Evolutionary conservation across 2,329 filamentous ascomycete species (phyloP).

Genomic region (Rosellinia necatrix): DNA sequence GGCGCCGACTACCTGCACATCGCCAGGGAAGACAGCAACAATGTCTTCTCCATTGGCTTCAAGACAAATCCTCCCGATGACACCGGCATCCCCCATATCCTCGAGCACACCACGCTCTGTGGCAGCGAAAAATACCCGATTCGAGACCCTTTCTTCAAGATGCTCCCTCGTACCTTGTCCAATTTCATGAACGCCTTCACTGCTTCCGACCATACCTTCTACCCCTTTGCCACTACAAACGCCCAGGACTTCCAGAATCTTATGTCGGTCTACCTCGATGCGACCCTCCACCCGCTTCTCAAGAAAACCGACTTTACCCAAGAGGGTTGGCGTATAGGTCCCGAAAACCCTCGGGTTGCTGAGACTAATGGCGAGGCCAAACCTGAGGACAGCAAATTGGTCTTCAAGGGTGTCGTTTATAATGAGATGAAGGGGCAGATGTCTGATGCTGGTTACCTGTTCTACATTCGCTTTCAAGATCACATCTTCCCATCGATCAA

Average conservation of each 20-base stretch:
- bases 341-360: constrained; percentile 76
- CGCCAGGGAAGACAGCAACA: constrained; percentile 93
- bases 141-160: constrained; percentile 99
- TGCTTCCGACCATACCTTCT: constrained; percentile 93
- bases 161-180: constrained; percentile 95
- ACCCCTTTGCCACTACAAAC: constrained; percentile 97
- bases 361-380: constrained; percentile 48
- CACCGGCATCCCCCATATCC: constrained; percentile 93
- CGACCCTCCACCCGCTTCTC: constrained; percentile 85
- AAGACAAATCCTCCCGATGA: constrained; percentile 98
- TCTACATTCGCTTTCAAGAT: constrained; percentile 93
- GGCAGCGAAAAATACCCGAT: constrained; percentile 98
- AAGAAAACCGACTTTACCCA: constrained; percentile 93
- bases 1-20: constrained; percentile 96
- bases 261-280: constrained; percentile 94
- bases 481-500: constrained; percentile 92
- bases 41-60: constrained; percentile 99
- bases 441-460: constrained; percentile 95
- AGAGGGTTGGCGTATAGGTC: constrained; percentile 95
- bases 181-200: constrained; percentile 99
- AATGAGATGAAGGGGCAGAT: constrained; percentile 99
- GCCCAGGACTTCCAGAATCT: constrained; percentile 93
- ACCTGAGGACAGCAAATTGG: constrained; percentile 68
- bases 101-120: constrained; percentile 96
- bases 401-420: constrained; percentile 98